Percentiles rank a stretch among this genome's conserved stretches.
Evolutionary conservation across 352 stramenopile genomes (phyloP).

Genomic region (Phytophthora palmivora): DNA sequence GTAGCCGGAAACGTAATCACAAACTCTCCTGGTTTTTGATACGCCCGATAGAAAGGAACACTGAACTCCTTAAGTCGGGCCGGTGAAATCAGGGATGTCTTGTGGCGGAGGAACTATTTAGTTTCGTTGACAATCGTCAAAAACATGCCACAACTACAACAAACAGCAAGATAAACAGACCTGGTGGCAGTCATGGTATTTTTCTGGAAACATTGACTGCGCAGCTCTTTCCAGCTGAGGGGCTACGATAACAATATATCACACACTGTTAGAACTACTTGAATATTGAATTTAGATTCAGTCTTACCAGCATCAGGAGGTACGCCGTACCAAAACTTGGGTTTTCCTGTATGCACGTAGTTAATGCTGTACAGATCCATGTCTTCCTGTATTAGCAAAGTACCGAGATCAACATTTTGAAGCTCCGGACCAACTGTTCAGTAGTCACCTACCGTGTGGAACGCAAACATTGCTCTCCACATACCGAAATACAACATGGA

Average conservation of each 20-base stretch:
- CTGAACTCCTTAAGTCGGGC: constrained; percentile 80
- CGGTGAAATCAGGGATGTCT: constrained; percentile 92
- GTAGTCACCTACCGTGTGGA: constrained; percentile 75
- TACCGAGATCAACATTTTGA: background rate
- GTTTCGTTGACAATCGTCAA: background rate
- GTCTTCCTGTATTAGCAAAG: constrained; percentile 74
- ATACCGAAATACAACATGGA: constrained; percentile 96
- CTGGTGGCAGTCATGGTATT: constrained; percentile 81
- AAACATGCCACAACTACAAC: background rate
- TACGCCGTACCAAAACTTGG: constrained; percentile 95
- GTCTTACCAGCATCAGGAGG: constrained; percentile 68
- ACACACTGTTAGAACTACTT: background rate
- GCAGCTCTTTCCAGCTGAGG: constrained; percentile 85
- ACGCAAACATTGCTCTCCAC: constrained; percentile 94
- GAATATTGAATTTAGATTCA: constrained; percentile 1
- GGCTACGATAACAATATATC: constrained; percentile 21
- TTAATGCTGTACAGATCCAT: constrained; percentile 96
- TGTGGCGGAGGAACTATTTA: constrained; percentile 92
- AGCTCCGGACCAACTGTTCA: background rate
- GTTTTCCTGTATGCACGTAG: constrained; percentile 92
- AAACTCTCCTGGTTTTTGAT: constrained; percentile 91
- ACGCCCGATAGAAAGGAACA: constrained; percentile 82
- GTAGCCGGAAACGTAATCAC: constrained; percentile 92
- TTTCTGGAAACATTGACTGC: constrained; percentile 89
- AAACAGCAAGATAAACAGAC: constrained; percentile 28